phyloP scores from a whole-genome alignment of 2,329 filamentous ascomycete species.

The Arthrobotrys entomopaga region DNA sequence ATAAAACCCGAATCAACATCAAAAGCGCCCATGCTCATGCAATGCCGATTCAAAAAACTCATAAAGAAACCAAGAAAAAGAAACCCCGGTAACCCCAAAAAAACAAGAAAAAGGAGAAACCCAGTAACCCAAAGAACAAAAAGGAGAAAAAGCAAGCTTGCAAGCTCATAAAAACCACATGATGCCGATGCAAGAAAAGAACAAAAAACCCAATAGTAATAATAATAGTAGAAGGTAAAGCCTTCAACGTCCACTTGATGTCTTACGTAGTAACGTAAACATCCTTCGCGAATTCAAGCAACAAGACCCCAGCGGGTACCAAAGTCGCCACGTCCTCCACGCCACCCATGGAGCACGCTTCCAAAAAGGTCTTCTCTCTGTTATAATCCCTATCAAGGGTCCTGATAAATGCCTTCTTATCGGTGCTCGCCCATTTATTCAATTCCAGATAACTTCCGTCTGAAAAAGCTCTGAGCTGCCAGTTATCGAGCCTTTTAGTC shows the following conservation, averaged over 20 bases:
- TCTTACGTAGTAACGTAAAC: conserved; percentile 47
- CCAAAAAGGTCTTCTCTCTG: conserved; percentile 36
- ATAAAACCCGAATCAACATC: too few species aligned
- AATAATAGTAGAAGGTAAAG: not conserved
- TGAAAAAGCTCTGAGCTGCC: conserved; percentile 41
- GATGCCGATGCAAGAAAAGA: conserved; percentile 9
- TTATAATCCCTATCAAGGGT: conserved; percentile 47
- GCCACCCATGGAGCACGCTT: conserved; percentile 37
- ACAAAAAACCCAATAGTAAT: not conserved
- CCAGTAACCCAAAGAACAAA: too few species aligned
- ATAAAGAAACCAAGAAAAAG: too few species aligned
- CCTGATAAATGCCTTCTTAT: conserved; percentile 39
- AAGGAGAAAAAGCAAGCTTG: not conserved
- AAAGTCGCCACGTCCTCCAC: conserved; percentile 42
- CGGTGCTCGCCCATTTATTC: conserved; percentile 25
- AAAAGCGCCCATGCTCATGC: too few species aligned
- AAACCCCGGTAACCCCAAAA: too few species aligned
- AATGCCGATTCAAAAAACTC: too few species aligned
- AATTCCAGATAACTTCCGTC: conserved; percentile 42
- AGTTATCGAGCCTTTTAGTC: conserved; percentile 35
- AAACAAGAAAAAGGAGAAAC: too few species aligned
- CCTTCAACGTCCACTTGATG: not conserved
- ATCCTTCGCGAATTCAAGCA: conserved; percentile 50
- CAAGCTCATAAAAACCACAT: not conserved
- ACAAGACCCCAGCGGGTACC: conserved; percentile 37